A percentile compares a stretch with the other conserved stretches of the same genome.
Conservation (phyloP, 768 basidiomycete species). For the Pleurotus giganteus region DNA sequence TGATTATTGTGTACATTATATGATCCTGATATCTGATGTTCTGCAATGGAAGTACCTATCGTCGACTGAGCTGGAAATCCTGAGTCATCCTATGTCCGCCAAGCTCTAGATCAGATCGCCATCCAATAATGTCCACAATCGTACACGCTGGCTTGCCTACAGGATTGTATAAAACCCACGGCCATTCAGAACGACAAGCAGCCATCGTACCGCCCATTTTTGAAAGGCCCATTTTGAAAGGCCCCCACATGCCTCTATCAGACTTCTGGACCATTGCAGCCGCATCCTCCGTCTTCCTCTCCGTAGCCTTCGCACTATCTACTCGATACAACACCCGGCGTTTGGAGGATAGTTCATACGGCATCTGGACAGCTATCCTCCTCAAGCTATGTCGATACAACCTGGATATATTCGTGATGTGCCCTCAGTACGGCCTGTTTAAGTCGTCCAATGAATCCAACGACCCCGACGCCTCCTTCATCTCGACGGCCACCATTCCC, state of each 20-base stretch:
- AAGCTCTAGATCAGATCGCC: no score
- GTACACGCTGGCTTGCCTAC: no score
- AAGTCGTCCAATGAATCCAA: not conserved
- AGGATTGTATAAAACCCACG: no score
- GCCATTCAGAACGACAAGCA: no score
- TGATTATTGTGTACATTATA: no score
- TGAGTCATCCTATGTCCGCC: no score
- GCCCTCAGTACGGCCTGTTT: slow-evolving; percentile 2
- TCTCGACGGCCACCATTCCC: not conserved
- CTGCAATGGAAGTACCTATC: no score
- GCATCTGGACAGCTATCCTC: not conserved
- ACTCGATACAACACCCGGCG: not conserved
- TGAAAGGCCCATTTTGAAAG: not conserved
- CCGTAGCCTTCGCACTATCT: not conserved
- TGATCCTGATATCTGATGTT: no score
- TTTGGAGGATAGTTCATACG: slow-evolving; percentile 1
- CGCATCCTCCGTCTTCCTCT: not conserved
- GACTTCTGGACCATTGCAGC: not conserved
- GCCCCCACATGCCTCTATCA: not conserved
- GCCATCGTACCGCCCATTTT: no score
- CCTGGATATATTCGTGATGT: not conserved
- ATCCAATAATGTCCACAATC: no score
- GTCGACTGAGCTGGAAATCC: no score
- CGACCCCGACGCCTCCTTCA: not conserved
- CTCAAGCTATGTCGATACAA: not conserved